Percentiles rank a stretch among this genome's conserved stretches.
Conservation (phyloP, 140 eudicot genomes). For the Ambrosia hybrid region DNA sequence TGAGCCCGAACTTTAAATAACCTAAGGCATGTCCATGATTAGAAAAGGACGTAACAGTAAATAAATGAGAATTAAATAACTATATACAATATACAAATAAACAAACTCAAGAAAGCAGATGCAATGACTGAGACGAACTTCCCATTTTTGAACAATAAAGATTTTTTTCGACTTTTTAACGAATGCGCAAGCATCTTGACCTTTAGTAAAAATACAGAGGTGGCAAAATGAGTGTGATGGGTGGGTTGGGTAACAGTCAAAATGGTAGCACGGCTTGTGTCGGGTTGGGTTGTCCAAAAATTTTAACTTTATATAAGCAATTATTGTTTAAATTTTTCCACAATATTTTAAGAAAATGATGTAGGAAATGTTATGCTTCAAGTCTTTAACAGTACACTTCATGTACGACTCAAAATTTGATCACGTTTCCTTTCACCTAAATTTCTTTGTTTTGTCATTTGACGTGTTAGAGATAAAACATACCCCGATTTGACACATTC, state of each 20-base stretch:
- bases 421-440: not conserved
- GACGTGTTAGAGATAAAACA: conserved; percentile 7
- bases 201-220: too few relatives aligned
- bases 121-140: too few relatives aligned
- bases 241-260: conserved; percentile 5
- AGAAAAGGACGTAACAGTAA: not conserved
- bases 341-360: not conserved
- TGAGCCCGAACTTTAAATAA: conserved; percentile 80
- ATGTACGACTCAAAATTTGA: not conserved
- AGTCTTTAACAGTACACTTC: conserved; percentile 8
- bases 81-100: too few relatives aligned
- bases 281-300: not conserved
- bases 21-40: conserved; percentile 43
- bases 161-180: too few relatives aligned
- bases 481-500: not conserved
- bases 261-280: not conserved
- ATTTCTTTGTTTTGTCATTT: not conserved
- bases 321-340: not conserved
- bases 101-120: too few relatives aligned
- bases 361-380: not conserved
- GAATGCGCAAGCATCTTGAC: too few relatives aligned
- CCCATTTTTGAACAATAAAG: too few relatives aligned
- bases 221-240: not conserved
- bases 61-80: too few relatives aligned
- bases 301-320: not conserved